Evolutionary conservation across 2,329 filamentous ascomycete genomes (phyloP).

Genomic region (Tetracladium maxilliforme): DNA sequence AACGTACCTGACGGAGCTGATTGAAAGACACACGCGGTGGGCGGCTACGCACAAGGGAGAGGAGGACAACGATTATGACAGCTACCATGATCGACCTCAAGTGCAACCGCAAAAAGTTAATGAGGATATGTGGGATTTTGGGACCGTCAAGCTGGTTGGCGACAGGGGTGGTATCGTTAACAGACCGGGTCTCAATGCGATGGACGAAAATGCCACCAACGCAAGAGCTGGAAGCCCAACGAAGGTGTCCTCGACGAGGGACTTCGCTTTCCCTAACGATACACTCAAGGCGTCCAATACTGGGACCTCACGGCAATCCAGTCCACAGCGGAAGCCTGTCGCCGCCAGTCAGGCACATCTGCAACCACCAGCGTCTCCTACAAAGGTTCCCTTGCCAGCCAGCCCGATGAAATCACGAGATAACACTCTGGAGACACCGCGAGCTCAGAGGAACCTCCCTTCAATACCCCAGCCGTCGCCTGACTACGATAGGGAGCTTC

Average conservation of each 20-base stretch:
- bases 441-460: conserved; percentile 26
- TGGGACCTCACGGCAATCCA: conserved; percentile 37
- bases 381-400: conserved; percentile 43
- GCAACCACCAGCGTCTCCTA: conserved; percentile 28
- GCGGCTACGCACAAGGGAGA: conserved; percentile 64
- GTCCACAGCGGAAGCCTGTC: conserved; percentile 44
- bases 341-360: conserved; percentile 10
- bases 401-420: conserved; percentile 34
- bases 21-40: conserved; percentile 83
- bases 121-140: conserved; percentile 97
- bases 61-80: conserved; percentile 46
- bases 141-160: conserved; percentile 73
- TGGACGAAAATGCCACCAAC: conserved; percentile 76
- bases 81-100: conserved; percentile 28
- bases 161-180: conserved; percentile 47
- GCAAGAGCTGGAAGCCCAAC: conserved; percentile 45
- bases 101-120: conserved; percentile 32
- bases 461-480: conserved; percentile 31
- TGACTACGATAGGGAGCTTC: conserved; percentile 45
- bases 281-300: conserved; percentile 35
- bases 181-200: conserved; percentile 47
- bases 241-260: conserved; percentile 27
- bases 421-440: conserved; percentile 28
- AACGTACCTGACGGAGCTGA: conserved; percentile 90
- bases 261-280: conserved; percentile 22